Evolutionary conservation across 805 yeast species (phyloP).

Genomic region (Nakazawaea laoshanensis): DNA sequence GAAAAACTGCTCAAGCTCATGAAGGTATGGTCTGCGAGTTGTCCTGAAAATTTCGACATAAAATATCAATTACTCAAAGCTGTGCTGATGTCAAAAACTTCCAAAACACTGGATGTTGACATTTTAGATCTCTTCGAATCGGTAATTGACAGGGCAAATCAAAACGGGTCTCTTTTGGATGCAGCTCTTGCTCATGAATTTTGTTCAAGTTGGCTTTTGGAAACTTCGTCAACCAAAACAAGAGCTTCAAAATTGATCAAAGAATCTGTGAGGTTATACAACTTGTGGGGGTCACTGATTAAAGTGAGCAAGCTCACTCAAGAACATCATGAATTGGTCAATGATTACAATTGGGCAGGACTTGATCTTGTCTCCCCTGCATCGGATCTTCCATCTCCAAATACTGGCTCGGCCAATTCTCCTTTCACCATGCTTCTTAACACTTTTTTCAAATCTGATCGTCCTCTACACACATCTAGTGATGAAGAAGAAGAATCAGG

Average conservation of each 20-base stretch:
- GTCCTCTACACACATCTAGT: conserved; percentile 4
- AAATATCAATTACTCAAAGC: conserved; percentile 29
- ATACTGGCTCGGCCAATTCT: conserved; percentile 10
- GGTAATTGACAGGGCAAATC: conserved; percentile 30
- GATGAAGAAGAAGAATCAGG: conserved; percentile 12
- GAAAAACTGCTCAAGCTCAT: conserved; percentile 18
- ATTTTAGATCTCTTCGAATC: conserved; percentile 35
- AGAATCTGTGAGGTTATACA: conserved; percentile 27
- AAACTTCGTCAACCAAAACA: conserved; percentile 16
- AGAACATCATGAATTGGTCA: conserved; percentile 21
- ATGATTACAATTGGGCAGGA: conserved; percentile 26
- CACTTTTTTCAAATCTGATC: conserved; percentile 15
- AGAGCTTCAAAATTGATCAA: conserved; percentile 28
- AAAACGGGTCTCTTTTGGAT: conserved; percentile 25
- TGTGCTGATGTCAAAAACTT: conserved; percentile 15
- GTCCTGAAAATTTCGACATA: conserved; percentile 30
- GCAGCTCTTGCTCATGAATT: conserved; percentile 30
- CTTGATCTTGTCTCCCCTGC: conserved; percentile 11
- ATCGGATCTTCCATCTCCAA: neutral
- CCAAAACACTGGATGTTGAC: conserved; percentile 18
- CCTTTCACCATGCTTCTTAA: conserved; percentile 21
- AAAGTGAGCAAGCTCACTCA: conserved; percentile 19
- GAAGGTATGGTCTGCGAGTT: conserved; percentile 24
- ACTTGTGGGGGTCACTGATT: conserved; percentile 19
- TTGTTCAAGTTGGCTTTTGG: conserved; percentile 32